These are phyloP conservation scores for Ensete glaucum DNA, from an alignment of 176 grass and related monocot genomes.

Conservation along the genomic window DNA sequence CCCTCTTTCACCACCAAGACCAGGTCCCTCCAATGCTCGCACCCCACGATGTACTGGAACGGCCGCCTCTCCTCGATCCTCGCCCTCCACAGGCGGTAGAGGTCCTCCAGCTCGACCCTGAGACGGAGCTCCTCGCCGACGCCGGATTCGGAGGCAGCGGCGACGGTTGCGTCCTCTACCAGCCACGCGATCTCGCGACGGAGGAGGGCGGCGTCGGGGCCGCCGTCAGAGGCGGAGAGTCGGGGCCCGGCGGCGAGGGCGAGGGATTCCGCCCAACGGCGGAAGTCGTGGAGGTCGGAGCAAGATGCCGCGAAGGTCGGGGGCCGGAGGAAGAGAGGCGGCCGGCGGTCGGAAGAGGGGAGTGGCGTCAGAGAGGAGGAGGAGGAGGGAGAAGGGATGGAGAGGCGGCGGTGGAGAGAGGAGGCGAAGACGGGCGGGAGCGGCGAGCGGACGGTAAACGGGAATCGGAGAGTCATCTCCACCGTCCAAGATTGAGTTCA, in stretches of 20 bases:
- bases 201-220: constrained; percentile 35
- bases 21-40: constrained; percentile 86
- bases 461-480: constrained; percentile 3
- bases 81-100: constrained; percentile 44
- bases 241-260: constrained; percentile 17
- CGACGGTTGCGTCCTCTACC: constrained; percentile 36
- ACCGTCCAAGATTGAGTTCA: neutral
- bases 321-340: constrained; percentile 67
- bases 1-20: constrained; percentile 60
- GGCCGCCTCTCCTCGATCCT: constrained; percentile 44
- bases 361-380: neutral
- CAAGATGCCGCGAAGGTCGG: constrained; percentile 21
- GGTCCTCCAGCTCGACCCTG: constrained; percentile 36
- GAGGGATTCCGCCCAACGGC: constrained; percentile 35
- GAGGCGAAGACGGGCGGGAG: neutral
- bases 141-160: neutral
- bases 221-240: constrained; percentile 1
- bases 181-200: constrained; percentile 79
- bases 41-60: constrained; percentile 89
- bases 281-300: constrained; percentile 45
- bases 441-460: neutral
- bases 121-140: constrained; percentile 25
- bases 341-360: neutral
- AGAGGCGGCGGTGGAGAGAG: constrained; percentile 13
- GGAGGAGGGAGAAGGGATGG: constrained; percentile 11